phyloP scores from a whole-genome alignment of 192 early-diverging fungal genomes.

The Umbelopsis sp. region DNA sequence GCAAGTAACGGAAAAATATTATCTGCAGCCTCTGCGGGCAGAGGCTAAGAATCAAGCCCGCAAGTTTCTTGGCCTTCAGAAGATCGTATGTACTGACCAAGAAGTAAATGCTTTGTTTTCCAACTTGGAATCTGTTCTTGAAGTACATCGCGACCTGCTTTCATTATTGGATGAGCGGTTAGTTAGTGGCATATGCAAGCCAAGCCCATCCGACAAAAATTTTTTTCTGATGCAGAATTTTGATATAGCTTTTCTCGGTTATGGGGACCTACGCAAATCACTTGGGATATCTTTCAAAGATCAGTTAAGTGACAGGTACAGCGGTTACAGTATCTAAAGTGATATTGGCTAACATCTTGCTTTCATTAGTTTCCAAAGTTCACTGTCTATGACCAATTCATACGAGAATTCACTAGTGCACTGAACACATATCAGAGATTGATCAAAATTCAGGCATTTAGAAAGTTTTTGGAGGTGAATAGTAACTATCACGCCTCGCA shows the following conservation, averaged over 20 bases:
- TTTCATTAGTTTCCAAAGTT: conserved; percentile 22
- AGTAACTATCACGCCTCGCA: not conserved
- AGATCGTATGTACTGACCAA: conserved; percentile 30
- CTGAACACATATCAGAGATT: conserved; percentile 32
- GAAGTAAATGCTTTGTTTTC: conserved; percentile 33
- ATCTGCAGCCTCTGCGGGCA: conserved; percentile 23
- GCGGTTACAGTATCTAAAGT: not conserved
- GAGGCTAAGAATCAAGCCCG: conserved; percentile 23
- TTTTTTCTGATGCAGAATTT: not conserved
- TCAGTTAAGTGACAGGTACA: conserved; percentile 18
- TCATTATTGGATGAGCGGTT: conserved; percentile 26
- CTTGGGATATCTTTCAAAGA: conserved; percentile 33
- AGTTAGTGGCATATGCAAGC: not conserved
- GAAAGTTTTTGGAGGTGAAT: conserved; percentile 40
- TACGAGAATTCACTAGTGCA: conserved; percentile 26
- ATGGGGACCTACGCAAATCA: conserved; percentile 40
- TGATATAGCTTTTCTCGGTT: conserved; percentile 14
- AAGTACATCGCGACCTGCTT: conserved; percentile 23
- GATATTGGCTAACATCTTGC: not conserved
- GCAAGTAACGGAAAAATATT: conserved; percentile 20
- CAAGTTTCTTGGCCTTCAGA: conserved; percentile 31
- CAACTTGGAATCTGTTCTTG: conserved; percentile 27
- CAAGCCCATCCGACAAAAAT: not conserved
- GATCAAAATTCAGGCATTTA: conserved; percentile 24
- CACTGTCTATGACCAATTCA: conserved; percentile 23